Conservation (phyloP, 1,284 basidiomycete genomes). For the Neonothopanus nambi region DNA sequence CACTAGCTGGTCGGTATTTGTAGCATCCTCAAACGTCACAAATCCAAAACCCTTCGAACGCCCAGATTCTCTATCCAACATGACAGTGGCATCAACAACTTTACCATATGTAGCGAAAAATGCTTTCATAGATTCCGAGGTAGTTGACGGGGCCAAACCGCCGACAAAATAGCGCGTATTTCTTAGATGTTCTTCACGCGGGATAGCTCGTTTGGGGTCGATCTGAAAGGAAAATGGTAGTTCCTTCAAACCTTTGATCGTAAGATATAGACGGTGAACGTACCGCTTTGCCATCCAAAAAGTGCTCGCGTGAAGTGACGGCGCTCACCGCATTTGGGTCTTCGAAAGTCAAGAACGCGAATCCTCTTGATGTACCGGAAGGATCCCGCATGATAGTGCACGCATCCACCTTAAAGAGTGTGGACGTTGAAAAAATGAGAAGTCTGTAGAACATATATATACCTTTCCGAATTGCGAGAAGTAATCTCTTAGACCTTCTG, state of each 20-base stretch:
- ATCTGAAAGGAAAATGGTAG: no score
- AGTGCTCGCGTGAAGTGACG: slow-evolving; percentile 84
- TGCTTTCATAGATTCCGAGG: slow-evolving; percentile 77
- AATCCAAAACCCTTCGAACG: slow-evolving; percentile 95
- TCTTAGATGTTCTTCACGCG: slow-evolving; percentile 80
- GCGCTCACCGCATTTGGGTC: slow-evolving; percentile 78
- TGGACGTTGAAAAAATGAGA: slow-evolving; percentile 18
- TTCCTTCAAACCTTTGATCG: no score
- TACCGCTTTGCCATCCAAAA: slow-evolving; percentile 89
- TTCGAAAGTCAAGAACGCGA: slow-evolving; percentile 94
- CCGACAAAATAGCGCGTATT: slow-evolving; percentile 90
- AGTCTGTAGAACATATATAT: slow-evolving; percentile 17
- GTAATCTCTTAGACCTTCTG: slow-evolving; percentile 72
- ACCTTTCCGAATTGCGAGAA: slow-evolving; percentile 75
- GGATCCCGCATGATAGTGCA: slow-evolving; percentile 96
- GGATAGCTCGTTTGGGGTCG: slow-evolving; percentile 93
- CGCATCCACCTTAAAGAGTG: slow-evolving; percentile 66
- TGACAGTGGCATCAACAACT: slow-evolving; percentile 89
- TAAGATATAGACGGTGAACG: slow-evolving; percentile 19
- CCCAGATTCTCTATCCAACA: slow-evolving; percentile 90
- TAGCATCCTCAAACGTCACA: slow-evolving; percentile 84
- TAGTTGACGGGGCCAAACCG: slow-evolving; percentile 77
- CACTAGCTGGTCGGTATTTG: slow-evolving; percentile 71
- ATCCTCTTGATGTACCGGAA: slow-evolving; percentile 87
- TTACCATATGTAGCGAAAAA: slow-evolving; percentile 81